phyloP scores from a whole-genome alignment of 148 eudicot species.

The Camellia lanceoleosa region DNA sequence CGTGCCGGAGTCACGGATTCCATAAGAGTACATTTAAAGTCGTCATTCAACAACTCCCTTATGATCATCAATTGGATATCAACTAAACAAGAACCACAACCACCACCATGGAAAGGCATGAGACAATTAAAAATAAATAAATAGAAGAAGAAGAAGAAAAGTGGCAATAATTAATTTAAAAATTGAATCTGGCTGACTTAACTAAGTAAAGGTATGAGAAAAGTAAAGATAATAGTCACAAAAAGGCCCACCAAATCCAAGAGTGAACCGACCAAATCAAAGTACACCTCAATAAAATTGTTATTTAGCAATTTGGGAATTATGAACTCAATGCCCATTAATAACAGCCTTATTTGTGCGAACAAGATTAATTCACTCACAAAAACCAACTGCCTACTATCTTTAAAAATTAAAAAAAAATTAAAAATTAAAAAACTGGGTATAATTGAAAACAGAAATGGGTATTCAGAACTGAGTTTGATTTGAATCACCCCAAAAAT shows the following conservation, averaged over 20 bases:
- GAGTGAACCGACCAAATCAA: slow-evolving; percentile 31
- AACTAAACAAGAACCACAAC: slow-evolving; percentile 15
- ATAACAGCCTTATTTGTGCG: slow-evolving; percentile 4
- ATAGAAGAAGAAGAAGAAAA: background rate
- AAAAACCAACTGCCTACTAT: background rate
- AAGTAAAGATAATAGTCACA: slow-evolving; percentile 12
- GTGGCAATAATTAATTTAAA: slow-evolving; percentile 14
- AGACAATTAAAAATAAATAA: background rate
- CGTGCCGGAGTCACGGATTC: slow-evolving; percentile 54
- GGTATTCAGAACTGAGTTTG: slow-evolving; percentile 3
- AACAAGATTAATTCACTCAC: background rate
- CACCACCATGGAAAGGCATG: background rate
- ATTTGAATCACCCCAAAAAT: background rate
- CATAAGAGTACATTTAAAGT: slow-evolving; percentile 33
- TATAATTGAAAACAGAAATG: background rate
- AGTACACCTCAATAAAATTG: slow-evolving; percentile 27
- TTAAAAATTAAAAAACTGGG: background rate
- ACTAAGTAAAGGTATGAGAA: background rate
- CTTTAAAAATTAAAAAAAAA: background rate
- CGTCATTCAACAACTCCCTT: slow-evolving; percentile 20
- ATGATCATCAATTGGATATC: slow-evolving; percentile 16
- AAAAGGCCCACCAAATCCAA: slow-evolving; percentile 40
- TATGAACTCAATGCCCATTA: slow-evolving; percentile 13
- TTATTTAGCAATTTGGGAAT: slow-evolving; percentile 12
- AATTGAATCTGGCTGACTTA: slow-evolving; percentile 9